Base-by-base conservation (phyloP, 495 filamentous ascomycete species). In the Xylaria bambusicola region DNA sequence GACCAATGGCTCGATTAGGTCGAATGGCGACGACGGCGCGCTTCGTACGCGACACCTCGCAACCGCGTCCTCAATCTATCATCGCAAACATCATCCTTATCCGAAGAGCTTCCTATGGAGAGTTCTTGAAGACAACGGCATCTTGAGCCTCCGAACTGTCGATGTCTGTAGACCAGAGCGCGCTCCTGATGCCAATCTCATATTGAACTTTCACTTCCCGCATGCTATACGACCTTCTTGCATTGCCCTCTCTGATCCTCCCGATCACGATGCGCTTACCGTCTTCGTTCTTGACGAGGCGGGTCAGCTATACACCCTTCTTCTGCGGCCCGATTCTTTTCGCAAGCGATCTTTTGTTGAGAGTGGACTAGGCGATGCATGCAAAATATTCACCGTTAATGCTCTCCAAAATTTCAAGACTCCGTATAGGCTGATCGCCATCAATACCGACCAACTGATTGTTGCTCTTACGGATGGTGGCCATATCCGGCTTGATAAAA, bases 51-150 rank as follows among this genome's bases (percentile, higher is more conserved):
- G 79, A 27, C 82, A 88, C 66, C 79, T 96, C 49, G 91, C 95
- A 20, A 89, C 81, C 2, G 84, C 92, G 27, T 89, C 89, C 20
- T 88, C 90, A 0, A 82, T 98, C 40, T 95, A 91, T 80, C 91
- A 96, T 73, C 84, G 93, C 53, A 84, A 84, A 66, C 80, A 86
- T 63, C 83, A 85, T 57, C 75, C 77, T 53, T 89, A 88, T 56
- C 95, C 94, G 46, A 84, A 90, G 63, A 88, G 82, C 67, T 92
- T 98, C 64, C 80, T 97, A 21, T 98, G 95, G 93, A 80, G 94
- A 53, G 80, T 98, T 18, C 74, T 97, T 60, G 87, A 95, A 67
- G 86, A 88, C 65, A 85, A 86, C 66, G 89, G 84, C 64, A 80
- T 92, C 45, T 79, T 98, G 52, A 91, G 92, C 70, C 79, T 98